Base-by-base conservation (phyloP, 2,329 filamentous ascomycete species). In the Fusarium redolens region DNA sequence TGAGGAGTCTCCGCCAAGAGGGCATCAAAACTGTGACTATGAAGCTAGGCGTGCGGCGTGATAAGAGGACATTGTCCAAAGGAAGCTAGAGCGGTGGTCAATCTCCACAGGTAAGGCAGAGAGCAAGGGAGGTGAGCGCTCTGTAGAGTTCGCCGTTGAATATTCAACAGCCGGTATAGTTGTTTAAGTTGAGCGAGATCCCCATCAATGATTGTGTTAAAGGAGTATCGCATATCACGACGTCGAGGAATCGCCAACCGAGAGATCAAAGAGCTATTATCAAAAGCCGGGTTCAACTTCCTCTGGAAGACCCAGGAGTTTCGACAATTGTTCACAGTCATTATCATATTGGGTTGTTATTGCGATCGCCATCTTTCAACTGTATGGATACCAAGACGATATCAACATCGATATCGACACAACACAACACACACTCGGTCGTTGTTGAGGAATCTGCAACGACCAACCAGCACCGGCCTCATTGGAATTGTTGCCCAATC, bases 161-260 rank as follows among this genome's bases (percentile, higher is more conserved):
- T 41, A 62, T 44, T 68, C 65, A 35, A 51, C 48, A 28, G 33
- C 28, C 45, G 41, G 52, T 47, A 59, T 43, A 55, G 64, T 72
- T 68, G 71, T 72, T 74, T 74, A 74, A 74, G 71, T 74, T 72
- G 63, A 60, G 59, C 60, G 60, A 72, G 68, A 66, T 72, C 68
- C 71, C 71, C 71, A 37, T 65, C 62, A 37, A 31, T 38, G 60
- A 54, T 18, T 33, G 20, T 40, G 20, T 37, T 28, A 47, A 47
- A 55, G 25, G 38, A 71, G 48, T 40, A 50, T 59, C 41, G 43
- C 50, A 59, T 68, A 51, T 41, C 59, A 68, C 56, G 50, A 61
- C 58, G 51, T 28, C 12, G 40, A 68, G 35, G 48, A 68, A 50
- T 43, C 43, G 35, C 25, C 13, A 48, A 65, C 25, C 18, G 40